Evolutionary conservation across 306 rosid genomes (phyloP), one percentile per base, ranked within the genome.

Genomic region (Pachyrhizus erosus): DNA sequence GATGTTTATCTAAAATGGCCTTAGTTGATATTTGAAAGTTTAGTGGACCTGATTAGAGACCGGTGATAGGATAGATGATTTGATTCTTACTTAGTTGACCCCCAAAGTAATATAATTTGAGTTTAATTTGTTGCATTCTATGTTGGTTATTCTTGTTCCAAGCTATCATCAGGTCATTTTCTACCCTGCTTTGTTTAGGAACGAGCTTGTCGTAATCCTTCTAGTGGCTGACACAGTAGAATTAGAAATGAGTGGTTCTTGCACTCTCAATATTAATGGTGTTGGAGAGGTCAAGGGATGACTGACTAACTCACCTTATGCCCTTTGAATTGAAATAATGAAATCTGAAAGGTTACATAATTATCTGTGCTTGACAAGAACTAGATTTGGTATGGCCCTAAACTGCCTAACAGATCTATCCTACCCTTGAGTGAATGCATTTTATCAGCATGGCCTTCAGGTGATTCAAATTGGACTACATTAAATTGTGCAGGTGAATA

Each of bases 81-180:
- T 52, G 43, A 1, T 65, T 84, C 46, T 48, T 62, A 42, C 45
- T 14, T 43, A 39, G 39, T 43, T 57, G 52, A 24, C 57, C 70
- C 15, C 46, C 20, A 14, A 4, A 67, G 37, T 23, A 70, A 37
- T 34, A 27, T 39, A 37, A 2, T 31, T 79, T 37, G 6, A 60
- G 78, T 77, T 77, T n/a, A 40, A 70, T 48, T 42, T 46, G 55
- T 31, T 73, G 60, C 29, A 15, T 52, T 67, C 24, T 80, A 11
- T 77, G 79, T 70, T 60, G 67, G 18, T 61, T 12, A 13, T 77
- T 70, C 18, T 55, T 29, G 15, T 21, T 80, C 60, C 9, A 34
- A 26, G 24, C 31, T 74, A 57, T 70, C 20, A 33, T 33, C 42
- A 37, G 42, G 10, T 37, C 9, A 7, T 37, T 37, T 37, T 7